These are phyloP conservation scores for Penstemon eatonii DNA, from an alignment of 257 asterid genomes.

Conservation along the genomic window DNA sequence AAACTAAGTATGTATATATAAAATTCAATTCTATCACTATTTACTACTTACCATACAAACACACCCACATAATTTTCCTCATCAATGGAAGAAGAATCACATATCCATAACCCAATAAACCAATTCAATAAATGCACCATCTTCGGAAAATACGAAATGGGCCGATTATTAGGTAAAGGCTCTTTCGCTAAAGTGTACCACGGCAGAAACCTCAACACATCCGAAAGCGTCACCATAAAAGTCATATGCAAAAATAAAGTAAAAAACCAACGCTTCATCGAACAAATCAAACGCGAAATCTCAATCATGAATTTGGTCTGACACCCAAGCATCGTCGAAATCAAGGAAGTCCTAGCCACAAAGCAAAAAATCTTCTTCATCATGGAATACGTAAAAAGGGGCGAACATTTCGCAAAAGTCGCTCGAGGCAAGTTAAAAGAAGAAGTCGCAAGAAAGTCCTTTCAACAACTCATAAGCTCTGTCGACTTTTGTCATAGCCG, in stretches of 20 bases:
- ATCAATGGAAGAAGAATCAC: slow-evolving; percentile 1
- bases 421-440: slow-evolving; percentile 57
- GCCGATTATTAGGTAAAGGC: slow-evolving; percentile 70
- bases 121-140: slow-evolving; percentile 34
- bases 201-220: slow-evolving; percentile 48
- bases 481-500: slow-evolving; percentile 91
- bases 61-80: not conserved
- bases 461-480: slow-evolving; percentile 77
- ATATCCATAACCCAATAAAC: slow-evolving; percentile 16
- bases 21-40: too few relatives aligned
- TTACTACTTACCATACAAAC: not conserved
- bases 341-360: slow-evolving; percentile 82
- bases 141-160: slow-evolving; percentile 81
- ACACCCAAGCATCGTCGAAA: slow-evolving; percentile 77
- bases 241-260: slow-evolving; percentile 67
- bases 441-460: slow-evolving; percentile 54
- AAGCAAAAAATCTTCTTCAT: slow-evolving; percentile 68
- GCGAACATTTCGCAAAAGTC: slow-evolving; percentile 71
- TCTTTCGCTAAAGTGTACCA: slow-evolving; percentile 81
- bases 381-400: slow-evolving; percentile 77
- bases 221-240: slow-evolving; percentile 75
- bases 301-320: slow-evolving; percentile 69
- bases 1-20: too few relatives aligned
- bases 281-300: slow-evolving; percentile 72
- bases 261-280: slow-evolving; percentile 55